Evolutionary conservation across 2,329 filamentous ascomycete genomes (phyloP).

Genomic region (Phaeophleospora eucalypticola): DNA sequence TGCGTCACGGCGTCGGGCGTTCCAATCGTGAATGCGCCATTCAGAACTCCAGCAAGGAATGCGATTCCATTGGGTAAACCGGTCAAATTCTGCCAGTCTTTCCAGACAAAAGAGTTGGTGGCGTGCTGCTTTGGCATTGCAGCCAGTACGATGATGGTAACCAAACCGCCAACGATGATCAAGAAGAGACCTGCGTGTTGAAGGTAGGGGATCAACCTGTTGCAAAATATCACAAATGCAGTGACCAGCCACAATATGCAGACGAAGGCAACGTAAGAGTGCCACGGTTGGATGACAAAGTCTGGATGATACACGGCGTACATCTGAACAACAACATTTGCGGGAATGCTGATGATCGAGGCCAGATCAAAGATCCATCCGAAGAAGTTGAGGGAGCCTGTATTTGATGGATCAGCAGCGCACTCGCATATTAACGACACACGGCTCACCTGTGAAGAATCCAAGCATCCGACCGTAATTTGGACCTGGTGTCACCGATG

Average conservation of each 20-base stretch:
- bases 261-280: constrained; percentile 57
- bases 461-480: constrained; percentile 32
- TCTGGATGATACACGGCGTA: constrained; percentile 56
- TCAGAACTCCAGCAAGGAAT: constrained; percentile 36
- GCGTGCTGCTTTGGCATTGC: constrained; percentile 54
- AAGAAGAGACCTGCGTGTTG: constrained; percentile 56
- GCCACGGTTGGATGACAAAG: constrained; percentile 52
- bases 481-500: constrained; percentile 33
- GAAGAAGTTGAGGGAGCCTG: constrained; percentile 47
- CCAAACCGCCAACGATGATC: constrained; percentile 33
- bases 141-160: constrained; percentile 38
- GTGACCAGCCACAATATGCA: constrained; percentile 53
- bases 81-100: constrained; percentile 43
- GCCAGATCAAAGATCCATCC: constrained; percentile 62
- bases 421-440: too few species aligned
- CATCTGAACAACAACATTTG: constrained; percentile 58
- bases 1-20: constrained; percentile 36
- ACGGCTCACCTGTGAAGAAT: constrained; percentile 32
- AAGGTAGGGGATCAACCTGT: constrained; percentile 49
- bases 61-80: constrained; percentile 45
- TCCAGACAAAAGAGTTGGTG: constrained; percentile 39
- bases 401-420: too few species aligned
- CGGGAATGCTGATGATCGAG: constrained; percentile 55
- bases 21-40: constrained; percentile 37
- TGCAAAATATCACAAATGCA: constrained; percentile 53